Base-by-base conservation (phyloP, 805 yeast genomes). In the Metschnikowia koreensis region DNA sequence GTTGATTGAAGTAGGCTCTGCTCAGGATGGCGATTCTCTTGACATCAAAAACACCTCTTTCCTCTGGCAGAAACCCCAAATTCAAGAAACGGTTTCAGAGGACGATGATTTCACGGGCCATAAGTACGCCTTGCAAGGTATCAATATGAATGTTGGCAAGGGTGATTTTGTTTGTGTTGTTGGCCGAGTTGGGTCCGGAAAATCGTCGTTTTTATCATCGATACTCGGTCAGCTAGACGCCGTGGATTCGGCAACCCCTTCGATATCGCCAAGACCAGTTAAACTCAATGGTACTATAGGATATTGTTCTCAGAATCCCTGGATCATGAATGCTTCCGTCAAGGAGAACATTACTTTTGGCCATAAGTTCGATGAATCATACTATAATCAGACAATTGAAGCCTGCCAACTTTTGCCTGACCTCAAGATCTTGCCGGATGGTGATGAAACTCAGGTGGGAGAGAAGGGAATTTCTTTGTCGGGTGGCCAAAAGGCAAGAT, bases 401-500 rank as follows among this genome's bases (percentile, higher is more conserved):
- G 76, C 76, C 5, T 73, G 77, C 60, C 68, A 71, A 51, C 64
- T 73, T 27, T 38, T 61, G 7, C 58, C 71, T 17, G 77, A 73
- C 54, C 64, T 73, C 48, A 62, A 61, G 28, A 56, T 62, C 6
- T 63, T 73, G 45, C 74, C 77, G 2, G 76, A 73, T 56, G 75
- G 73, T 22, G 77, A 73, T 57, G 60, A 56, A 44, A 73, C 77
- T n/a, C 62, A 68, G 45, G 77, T 73, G n/a, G 77, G 77, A 6
- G 76, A 73, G 50, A 73, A 73, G 56, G 77, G 77, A 36, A 70
- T 73, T 38, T 69, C 77, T 2, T 59, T 73, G 27, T 67, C 74
- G 47, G 77, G 77, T 5, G 77, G 77, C 29, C 77, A 73, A 55
- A 73, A 73, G 53, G 77, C 77, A 3, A 62, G 77, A 34, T 61